Evolutionary conservation across 139 green algal species (phyloP).

Genomic region (Closterium sp.): DNA sequence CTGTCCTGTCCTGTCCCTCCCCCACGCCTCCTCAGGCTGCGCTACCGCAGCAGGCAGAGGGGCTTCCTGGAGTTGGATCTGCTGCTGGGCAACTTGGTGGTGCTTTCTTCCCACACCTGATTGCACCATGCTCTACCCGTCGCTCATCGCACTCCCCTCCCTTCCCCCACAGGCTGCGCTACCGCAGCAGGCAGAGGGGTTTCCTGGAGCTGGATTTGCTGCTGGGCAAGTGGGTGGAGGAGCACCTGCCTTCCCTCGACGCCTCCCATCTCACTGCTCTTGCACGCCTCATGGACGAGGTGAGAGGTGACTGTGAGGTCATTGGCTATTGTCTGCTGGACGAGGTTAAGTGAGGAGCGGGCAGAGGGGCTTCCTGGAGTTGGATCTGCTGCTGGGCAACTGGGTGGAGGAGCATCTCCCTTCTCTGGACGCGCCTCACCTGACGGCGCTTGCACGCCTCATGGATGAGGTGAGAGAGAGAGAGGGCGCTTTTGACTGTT

Average conservation of each 20-base stretch:
- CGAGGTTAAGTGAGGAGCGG: too few relatives aligned
- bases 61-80: neutral
- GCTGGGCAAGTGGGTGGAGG: conserved; percentile 47
- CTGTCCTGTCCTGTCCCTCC: too few relatives aligned
- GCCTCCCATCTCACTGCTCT: neutral
- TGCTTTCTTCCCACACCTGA: neutral
- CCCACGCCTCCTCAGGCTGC: neutral
- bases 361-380: conserved; percentile 45
- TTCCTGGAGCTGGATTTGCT: conserved; percentile 52
- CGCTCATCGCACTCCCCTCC: too few relatives aligned
- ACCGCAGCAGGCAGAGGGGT: conserved; percentile 49
- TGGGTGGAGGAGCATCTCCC: conserved; percentile 45
- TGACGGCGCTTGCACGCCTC: neutral
- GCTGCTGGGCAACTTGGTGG: too few relatives aligned
- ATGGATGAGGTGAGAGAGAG: neutral
- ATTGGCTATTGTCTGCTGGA: too few relatives aligned
- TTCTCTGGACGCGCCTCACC: conserved; percentile 11
- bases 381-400: conserved; percentile 53
- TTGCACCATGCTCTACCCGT: neutral
- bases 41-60: conserved; percentile 52
- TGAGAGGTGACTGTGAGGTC: too few relatives aligned
- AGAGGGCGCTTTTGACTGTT: too few relatives aligned
- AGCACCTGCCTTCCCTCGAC: conserved; percentile 37
- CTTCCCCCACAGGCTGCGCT: conserved; percentile 27
- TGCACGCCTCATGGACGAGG: neutral